Conservation (phyloP, 208 protist genomes). For the Borovskyia barvae region DNA sequence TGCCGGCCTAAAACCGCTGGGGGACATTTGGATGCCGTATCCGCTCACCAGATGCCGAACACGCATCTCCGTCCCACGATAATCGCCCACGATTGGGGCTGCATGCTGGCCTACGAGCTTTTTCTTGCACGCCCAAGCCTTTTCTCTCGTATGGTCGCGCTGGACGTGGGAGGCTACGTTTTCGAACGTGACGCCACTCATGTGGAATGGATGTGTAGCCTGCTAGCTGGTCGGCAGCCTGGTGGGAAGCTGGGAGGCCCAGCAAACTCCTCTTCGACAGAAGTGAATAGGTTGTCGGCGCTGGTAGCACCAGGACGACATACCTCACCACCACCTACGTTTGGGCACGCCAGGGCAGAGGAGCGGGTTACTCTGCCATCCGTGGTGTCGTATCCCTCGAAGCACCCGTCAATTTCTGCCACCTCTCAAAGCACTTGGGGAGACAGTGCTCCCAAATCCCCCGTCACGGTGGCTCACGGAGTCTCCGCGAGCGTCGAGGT, state of each 20-base stretch:
- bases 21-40: slow-evolving; percentile 9
- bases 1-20: not conserved
- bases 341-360: not conserved
- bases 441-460: not conserved
- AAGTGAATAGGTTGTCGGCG: too few species aligned
- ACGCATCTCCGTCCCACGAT: slow-evolving; percentile 45
- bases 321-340: not conserved
- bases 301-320: too few species aligned
- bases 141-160: slow-evolving; percentile 56
- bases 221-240: slow-evolving; percentile 4
- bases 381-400: not conserved
- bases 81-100: slow-evolving; percentile 68
- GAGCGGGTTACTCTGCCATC: not conserved
- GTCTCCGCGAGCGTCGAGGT: not conserved
- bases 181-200: slow-evolving; percentile 22
- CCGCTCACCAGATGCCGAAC: slow-evolving; percentile 37
- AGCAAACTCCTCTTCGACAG: not conserved
- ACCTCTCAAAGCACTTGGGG: not conserved
- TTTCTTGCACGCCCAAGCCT: slow-evolving; percentile 45
- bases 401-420: too few species aligned
- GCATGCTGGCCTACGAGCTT: slow-evolving; percentile 60
- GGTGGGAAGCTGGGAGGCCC: not conserved
- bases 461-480: slow-evolving; percentile 5
- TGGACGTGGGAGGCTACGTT: slow-evolving; percentile 45
- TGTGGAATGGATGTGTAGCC: slow-evolving; percentile 14